Conservation (phyloP, 352 stramenopile species). For the Blastocystis sp. region DNA sequence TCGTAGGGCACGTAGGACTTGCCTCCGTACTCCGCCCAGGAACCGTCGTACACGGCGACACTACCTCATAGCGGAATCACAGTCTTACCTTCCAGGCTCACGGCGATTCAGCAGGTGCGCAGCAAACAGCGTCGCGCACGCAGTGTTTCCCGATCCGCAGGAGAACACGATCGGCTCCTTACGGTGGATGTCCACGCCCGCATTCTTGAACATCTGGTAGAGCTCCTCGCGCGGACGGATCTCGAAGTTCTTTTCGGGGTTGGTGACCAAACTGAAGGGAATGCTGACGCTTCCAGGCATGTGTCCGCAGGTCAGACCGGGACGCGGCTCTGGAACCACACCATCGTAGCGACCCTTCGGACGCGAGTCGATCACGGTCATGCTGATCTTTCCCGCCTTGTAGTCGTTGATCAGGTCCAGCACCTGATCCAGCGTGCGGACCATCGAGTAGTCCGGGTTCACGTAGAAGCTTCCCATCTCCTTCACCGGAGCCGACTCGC, state of each 20-base stretch:
- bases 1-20: slow-evolving; percentile 35
- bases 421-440: slow-evolving; percentile 47
- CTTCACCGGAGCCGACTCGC: not conserved
- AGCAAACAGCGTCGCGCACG: slow-evolving; percentile 25
- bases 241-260: slow-evolving; percentile 47
- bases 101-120: slow-evolving; percentile 36
- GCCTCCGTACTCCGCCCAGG: slow-evolving; percentile 49
- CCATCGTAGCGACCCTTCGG: slow-evolving; percentile 40
- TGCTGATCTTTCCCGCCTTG: slow-evolving; percentile 33
- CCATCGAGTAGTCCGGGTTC: slow-evolving; percentile 48
- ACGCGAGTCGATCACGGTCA: slow-evolving; percentile 45
- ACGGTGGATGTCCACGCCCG: slow-evolving; percentile 17
- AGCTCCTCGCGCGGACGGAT: slow-evolving; percentile 46
- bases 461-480: slow-evolving; percentile 25
- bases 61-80: not conserved
- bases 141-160: slow-evolving; percentile 40
- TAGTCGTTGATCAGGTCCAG: slow-evolving; percentile 42
- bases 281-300: slow-evolving; percentile 49
- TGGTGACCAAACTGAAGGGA: not conserved
- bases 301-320: slow-evolving; percentile 29
- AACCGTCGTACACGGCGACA: slow-evolving; percentile 38
- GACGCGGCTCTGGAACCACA: slow-evolving; percentile 29
- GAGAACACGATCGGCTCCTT: slow-evolving; percentile 53
- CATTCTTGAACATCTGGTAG: not conserved
- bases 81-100: not conserved